A percentile compares a stretch with the other conserved stretches of the same genome.
Evolutionary conservation across 192 early-diverging fungal species (phyloP).

Genomic region (Gonapodya sp.): DNA sequence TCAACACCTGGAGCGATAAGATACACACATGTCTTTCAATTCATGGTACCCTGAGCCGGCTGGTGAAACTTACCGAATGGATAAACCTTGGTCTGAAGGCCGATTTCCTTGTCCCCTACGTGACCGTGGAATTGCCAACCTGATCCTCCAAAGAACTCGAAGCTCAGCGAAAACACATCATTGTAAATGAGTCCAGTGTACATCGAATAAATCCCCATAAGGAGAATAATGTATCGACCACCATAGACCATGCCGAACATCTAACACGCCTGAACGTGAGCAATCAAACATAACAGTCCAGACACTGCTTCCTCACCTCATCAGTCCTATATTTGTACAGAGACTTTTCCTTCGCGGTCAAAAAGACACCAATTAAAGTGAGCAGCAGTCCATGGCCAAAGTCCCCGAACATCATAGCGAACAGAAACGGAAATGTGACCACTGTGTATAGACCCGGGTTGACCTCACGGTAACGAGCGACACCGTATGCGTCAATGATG

Average conservation of each 20-base stretch:
- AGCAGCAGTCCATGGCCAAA: conserved; percentile 91
- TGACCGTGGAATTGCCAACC: conserved; percentile 70
- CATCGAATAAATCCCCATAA: conserved; percentile 97
- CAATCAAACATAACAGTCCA: neutral
- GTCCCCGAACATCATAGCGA: conserved; percentile 99
- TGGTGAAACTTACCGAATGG: conserved; percentile 49
- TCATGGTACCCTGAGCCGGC: neutral
- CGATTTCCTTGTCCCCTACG: conserved; percentile 40
- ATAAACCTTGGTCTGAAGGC: conserved; percentile 59
- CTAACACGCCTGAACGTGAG: conserved; percentile 23
- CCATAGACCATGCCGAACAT: conserved; percentile 82
- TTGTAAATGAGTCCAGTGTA: conserved; percentile 98
- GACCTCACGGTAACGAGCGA: conserved; percentile 91
- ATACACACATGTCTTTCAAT: neutral
- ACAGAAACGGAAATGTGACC: conserved; percentile 98
- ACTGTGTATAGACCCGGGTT: conserved; percentile 96
- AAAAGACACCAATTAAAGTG: conserved; percentile 59
- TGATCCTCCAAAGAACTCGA: conserved; percentile 56
- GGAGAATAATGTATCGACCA: conserved; percentile 93
- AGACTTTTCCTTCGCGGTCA: conserved; percentile 72
- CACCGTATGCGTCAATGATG: conserved; percentile 95
- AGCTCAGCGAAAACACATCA: conserved; percentile 83
- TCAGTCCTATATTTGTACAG: conserved; percentile 62
- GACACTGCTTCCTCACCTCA: conserved; percentile 61
- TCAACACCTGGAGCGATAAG: conserved; percentile 14